phyloP scores from a whole-genome alignment of 2,329 filamentous ascomycete genomes.

The Cucurbitaria berberidis region DNA sequence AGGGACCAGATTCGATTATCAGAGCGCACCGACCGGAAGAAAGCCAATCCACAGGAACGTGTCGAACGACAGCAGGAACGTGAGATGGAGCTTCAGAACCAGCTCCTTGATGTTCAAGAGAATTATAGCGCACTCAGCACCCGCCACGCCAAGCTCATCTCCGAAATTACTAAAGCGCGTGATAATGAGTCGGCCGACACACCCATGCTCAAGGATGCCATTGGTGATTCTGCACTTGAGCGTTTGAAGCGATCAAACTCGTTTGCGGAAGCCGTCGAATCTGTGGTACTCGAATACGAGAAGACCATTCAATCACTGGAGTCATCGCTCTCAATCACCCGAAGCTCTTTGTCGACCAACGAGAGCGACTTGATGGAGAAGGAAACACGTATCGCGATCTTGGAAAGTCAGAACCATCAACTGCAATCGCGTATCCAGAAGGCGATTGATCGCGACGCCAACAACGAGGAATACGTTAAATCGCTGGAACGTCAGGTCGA shows the following conservation, averaged over 20 bases:
- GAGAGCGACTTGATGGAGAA: constrained; percentile 90
- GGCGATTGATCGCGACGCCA: constrained; percentile 86
- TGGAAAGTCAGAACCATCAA: constrained; percentile 90
- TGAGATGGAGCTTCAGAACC: constrained; percentile 90
- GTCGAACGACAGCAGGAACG: constrained; percentile 80
- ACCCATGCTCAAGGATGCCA: constrained; percentile 64
- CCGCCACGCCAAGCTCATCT: constrained; percentile 92
- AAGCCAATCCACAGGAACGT: constrained; percentile 67
- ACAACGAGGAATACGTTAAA: constrained; percentile 90
- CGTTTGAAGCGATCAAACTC: constrained; percentile 92
- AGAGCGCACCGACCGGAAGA: constrained; percentile 69
- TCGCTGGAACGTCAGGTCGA: constrained; percentile 91
- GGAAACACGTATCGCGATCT: constrained; percentile 90
- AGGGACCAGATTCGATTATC: constrained; percentile 90
- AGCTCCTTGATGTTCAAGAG: constrained; percentile 89
- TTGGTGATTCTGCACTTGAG: constrained; percentile 82
- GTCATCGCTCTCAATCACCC: constrained; percentile 86
- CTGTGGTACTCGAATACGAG: constrained; percentile 96
- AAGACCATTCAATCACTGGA: constrained; percentile 97
- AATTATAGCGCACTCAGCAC: constrained; percentile 91
- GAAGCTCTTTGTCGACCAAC: constrained; percentile 79
- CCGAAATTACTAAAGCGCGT: constrained; percentile 86
- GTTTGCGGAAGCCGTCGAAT: constrained; percentile 93
- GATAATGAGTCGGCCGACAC: constrained; percentile 67
- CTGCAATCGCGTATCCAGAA: constrained; percentile 91